These are phyloP conservation scores for Cutaneotrichosporon sp. DNA, from an alignment of 1,284 basidiomycete species.

Conservation along the genomic window DNA sequence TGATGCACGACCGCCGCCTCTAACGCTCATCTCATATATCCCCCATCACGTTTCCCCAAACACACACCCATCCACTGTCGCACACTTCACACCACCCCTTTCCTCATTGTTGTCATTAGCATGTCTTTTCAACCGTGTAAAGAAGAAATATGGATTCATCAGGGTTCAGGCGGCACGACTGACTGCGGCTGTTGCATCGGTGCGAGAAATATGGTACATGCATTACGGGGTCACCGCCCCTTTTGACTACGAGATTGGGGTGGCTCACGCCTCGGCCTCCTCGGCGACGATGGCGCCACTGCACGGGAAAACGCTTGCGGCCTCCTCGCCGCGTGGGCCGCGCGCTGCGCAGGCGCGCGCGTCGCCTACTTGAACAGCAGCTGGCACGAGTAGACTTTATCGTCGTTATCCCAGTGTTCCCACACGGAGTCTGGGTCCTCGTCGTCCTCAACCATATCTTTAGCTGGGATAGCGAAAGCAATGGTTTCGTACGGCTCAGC, in stretches of 20 bases:
- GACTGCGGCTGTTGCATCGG: too few relatives aligned
- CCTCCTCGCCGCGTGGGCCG: background rate
- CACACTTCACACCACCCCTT: background rate
- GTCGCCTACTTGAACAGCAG: conserved; percentile 67
- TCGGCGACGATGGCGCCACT: too few relatives aligned
- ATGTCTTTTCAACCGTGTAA: background rate
- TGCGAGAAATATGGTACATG: too few relatives aligned
- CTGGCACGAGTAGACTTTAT: conserved; percentile 92
- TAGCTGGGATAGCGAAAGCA: conserved; percentile 94
- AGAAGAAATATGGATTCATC: background rate
- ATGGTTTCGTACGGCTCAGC: conserved; percentile 99
- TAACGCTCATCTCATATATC: background rate
- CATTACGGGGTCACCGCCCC: too few relatives aligned
- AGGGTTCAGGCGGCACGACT: too few relatives aligned
- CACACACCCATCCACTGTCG: background rate
- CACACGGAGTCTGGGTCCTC: conserved; percentile 85
- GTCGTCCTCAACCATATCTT: conserved; percentile 78
- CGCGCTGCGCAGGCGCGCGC: background rate
- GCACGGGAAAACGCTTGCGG: too few relatives aligned
- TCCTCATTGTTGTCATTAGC: background rate
- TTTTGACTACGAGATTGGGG: too few relatives aligned
- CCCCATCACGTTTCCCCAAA: background rate
- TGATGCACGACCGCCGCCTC: conserved; percentile 5
- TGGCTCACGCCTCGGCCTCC: too few relatives aligned
- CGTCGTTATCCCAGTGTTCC: conserved; percentile 96